phyloP scores from a whole-genome alignment of 768 basidiomycete species.

The Botryobasidium botryosum region DNA sequence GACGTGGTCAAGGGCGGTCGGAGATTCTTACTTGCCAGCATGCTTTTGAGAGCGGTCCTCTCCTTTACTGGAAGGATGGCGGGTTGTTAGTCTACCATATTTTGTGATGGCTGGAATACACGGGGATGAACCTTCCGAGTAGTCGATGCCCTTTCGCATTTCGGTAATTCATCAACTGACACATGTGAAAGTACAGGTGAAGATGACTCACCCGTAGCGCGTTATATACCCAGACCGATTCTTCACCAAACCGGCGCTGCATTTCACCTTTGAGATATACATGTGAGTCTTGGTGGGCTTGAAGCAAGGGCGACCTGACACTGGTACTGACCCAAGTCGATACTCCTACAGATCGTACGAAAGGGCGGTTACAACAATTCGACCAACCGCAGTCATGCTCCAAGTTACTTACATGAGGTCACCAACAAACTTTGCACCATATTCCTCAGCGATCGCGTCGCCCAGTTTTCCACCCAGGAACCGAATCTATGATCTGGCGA shows the following conservation, averaged over 20 bases:
- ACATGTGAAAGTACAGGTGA: not conserved
- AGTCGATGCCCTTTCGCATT: conserved; percentile 59
- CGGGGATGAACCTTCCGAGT: conserved; percentile 49
- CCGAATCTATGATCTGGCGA: conserved; percentile 44
- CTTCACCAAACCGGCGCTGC: conserved; percentile 65
- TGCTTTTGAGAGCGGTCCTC: conserved; percentile 69
- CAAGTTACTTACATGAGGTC: conserved; percentile 76
- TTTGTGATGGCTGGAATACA: not conserved
- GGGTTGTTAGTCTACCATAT: not conserved
- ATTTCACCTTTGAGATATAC: conserved; percentile 38
- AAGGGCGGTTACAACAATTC: too few relatives aligned
- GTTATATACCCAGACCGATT: conserved; percentile 84
- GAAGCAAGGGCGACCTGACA: not conserved
- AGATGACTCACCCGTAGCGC: conserved; percentile 48
- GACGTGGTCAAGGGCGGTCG: conserved; percentile 55
- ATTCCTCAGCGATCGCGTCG: conserved; percentile 68
- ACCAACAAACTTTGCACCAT: conserved; percentile 74
- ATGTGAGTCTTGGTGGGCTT: not conserved
- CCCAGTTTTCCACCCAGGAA: conserved; percentile 93
- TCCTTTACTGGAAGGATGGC: conserved; percentile 49
- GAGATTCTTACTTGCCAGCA: conserved; percentile 94
- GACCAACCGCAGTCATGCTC: too few relatives aligned
- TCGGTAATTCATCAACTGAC: too few relatives aligned
- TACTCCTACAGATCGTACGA: too few relatives aligned
- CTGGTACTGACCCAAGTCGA: not conserved